A percentile compares a stretch with the other conserved stretches of the same genome.
Evolutionary conservation across 2,329 filamentous ascomycete species (phyloP).

Genomic region (Nakataea oryzae): DNA sequence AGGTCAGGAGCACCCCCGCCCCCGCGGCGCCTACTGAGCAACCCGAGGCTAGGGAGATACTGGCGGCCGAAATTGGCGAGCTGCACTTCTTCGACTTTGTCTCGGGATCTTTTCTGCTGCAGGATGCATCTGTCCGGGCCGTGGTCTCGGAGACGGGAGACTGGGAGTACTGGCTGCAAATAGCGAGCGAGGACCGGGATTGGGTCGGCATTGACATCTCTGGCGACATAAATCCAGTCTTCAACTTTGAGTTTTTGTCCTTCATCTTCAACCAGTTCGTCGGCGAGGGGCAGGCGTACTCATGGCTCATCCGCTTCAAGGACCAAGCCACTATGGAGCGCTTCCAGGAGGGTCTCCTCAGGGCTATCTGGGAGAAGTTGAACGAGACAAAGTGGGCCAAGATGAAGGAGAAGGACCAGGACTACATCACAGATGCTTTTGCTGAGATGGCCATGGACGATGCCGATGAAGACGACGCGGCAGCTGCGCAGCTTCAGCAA

Average conservation of each 20-base stretch:
- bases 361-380: conserved; percentile 90
- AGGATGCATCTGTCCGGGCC: conserved; percentile 66
- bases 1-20: conserved; percentile 15
- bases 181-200: conserved; percentile 62
- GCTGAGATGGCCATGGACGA: conserved; percentile 92
- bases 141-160: conserved; percentile 77
- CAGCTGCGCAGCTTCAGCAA: conserved; percentile 9
- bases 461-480: conserved; percentile 37
- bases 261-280: conserved; percentile 99
- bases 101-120: conserved; percentile 72
- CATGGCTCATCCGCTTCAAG: conserved; percentile 89
- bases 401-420: conserved; percentile 81
- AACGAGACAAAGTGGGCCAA: conserved; percentile 93
- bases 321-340: conserved; percentile 69
- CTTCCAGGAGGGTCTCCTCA: conserved; percentile 91
- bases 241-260: conserved; percentile 97
- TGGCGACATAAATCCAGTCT: conserved; percentile 92
- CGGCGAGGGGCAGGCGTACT: conserved; percentile 80
- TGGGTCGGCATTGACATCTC: conserved; percentile 82
- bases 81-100: conserved; percentile 90
- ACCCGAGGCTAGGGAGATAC: conserved; percentile 61
- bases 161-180: conserved; percentile 95
- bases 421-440: conserved; percentile 93
- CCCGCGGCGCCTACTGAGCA: conserved; percentile 46
- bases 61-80: conserved; percentile 69